These are phyloP conservation scores for Citrus unshiu DNA, from an alignment of 345 rosid species.

Conservation along the genomic window DNA sequence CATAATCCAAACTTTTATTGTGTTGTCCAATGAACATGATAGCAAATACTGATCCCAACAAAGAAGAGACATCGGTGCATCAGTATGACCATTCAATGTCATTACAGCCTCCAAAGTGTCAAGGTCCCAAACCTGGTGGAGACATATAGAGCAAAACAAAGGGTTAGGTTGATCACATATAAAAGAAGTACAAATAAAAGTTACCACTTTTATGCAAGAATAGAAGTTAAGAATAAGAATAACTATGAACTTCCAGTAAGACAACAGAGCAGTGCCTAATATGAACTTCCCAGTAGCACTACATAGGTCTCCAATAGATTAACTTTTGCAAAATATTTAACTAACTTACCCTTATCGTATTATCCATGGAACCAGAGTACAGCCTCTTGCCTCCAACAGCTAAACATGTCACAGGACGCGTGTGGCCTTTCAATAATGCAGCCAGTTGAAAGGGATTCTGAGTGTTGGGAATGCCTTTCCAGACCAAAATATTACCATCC, in stretches of 20 bases:
- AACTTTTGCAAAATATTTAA: neutral
- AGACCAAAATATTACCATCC: slow-evolving; percentile 1
- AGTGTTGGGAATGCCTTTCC: neutral
- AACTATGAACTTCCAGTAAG: neutral
- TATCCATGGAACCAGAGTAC: slow-evolving; percentile 13
- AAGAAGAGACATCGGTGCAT: slow-evolving; percentile 52
- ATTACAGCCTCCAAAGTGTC: slow-evolving; percentile 29
- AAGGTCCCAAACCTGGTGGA: slow-evolving; percentile 54
- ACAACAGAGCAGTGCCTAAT: neutral
- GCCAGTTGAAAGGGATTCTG: slow-evolving; percentile 5
- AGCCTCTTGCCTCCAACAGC: slow-evolving; percentile 8
- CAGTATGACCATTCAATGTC: slow-evolving; percentile 42
- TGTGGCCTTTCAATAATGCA: slow-evolving; percentile 4
- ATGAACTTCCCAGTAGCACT: neutral
- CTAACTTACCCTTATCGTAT: slow-evolving; percentile 1
- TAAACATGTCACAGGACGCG: neutral
- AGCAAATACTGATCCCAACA: slow-evolving; percentile 53
- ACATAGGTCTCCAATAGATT: neutral
- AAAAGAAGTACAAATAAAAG: neutral
- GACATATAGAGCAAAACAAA: neutral
- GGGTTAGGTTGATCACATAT: neutral
- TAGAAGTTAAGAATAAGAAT: neutral
- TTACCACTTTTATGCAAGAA: neutral
- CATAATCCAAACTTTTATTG: slow-evolving; percentile 50
- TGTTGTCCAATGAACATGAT: slow-evolving; percentile 59